A percentile compares a stretch with the other conserved stretches of the same genome.
Evolutionary conservation across 371 early-diverging fungal species (phyloP).

Genomic region (Mortierella sp.): DNA sequence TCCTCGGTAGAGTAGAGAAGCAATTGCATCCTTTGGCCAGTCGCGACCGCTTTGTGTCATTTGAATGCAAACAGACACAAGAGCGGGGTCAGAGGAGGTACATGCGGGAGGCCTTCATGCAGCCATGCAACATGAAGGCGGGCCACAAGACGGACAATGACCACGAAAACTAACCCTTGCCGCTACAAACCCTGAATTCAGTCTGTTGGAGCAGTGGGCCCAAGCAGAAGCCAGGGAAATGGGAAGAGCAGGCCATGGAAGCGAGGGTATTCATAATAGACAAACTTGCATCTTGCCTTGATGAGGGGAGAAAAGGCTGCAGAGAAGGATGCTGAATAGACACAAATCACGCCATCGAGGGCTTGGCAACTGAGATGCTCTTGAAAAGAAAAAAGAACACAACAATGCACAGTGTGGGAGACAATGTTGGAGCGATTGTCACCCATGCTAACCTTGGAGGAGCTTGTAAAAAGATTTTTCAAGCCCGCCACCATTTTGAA

Average conservation of each 20-base stretch:
- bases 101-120: conserved; percentile 13
- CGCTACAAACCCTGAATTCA: conserved; percentile 1
- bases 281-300: too few species aligned
- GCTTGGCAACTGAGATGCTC: too few species aligned
- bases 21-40: conserved; percentile 17
- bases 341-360: too few species aligned
- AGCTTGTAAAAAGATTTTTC: too few species aligned
- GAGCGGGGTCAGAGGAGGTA: conserved; percentile 12
- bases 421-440: too few species aligned
- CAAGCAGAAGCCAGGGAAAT: conserved; percentile 8
- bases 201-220: neutral
- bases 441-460: too few species aligned
- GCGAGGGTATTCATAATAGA: too few species aligned
- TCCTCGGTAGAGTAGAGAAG: neutral
- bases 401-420: too few species aligned
- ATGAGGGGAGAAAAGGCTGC: too few species aligned
- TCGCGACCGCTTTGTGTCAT: conserved; percentile 11
- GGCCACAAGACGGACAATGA: conserved; percentile 19
- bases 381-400: too few species aligned
- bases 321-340: too few species aligned
- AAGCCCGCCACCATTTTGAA: too few species aligned
- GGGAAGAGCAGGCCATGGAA: conserved; percentile 14
- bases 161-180: conserved; percentile 16
- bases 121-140: conserved; percentile 15
- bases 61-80: neutral